Evolutionary conservation across 257 asterid species (phyloP).

Genomic region (Solanum pennellii): DNA sequence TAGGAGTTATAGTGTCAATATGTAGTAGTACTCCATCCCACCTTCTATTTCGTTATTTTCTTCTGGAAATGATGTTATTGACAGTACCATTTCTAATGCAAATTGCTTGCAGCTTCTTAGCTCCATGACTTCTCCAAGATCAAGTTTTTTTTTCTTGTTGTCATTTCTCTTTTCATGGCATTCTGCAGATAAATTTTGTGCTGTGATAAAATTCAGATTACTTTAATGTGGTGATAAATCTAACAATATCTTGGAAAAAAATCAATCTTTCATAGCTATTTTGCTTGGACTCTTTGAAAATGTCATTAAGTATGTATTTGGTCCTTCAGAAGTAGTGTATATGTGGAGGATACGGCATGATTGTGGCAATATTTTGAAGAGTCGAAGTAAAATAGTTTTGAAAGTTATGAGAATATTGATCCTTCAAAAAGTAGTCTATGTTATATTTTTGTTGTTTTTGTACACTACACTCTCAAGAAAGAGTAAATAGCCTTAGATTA

Average conservation of each 20-base stretch:
- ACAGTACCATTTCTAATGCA: neutral
- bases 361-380: neutral
- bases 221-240: neutral
- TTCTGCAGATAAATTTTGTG: neutral
- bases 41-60: neutral
- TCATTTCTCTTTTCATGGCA: neutral
- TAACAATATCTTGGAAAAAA: neutral
- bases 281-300: neutral
- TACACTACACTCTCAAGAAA: too few relatives aligned
- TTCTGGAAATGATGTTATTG: neutral
- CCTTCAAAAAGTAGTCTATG: too few relatives aligned
- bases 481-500: too few relatives aligned
- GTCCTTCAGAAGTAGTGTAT: neutral
- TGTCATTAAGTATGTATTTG: neutral
- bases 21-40: neutral
- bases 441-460: too few relatives aligned
- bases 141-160: neutral
- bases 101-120: neutral
- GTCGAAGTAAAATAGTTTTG: too few relatives aligned
- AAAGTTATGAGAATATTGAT: too few relatives aligned
- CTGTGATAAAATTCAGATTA: neutral
- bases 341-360: neutral
- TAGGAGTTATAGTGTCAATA: constrained; percentile 26
- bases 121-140: neutral
- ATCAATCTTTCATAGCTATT: too few relatives aligned